phyloP scores from a whole-genome alignment of 768 basidiomycete genomes.

The Antrodiella citrinella region DNA sequence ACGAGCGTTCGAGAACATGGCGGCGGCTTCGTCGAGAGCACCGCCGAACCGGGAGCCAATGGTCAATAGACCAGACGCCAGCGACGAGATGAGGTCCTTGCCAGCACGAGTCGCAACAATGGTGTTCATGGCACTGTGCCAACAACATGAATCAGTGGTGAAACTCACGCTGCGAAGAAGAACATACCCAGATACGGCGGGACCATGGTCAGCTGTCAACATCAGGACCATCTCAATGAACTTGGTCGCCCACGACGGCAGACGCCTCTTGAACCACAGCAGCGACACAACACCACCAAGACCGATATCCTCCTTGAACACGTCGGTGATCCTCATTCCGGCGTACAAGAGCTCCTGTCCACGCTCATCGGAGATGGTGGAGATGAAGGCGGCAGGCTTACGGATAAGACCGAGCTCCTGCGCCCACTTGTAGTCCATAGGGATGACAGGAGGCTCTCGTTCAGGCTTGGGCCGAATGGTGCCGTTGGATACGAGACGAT shows the following conservation, averaged over 20 bases:
- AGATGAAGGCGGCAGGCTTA: conserved; percentile 98
- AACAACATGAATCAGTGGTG: conserved; percentile 1
- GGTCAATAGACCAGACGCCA: conserved; percentile 92
- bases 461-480: conserved; percentile 64
- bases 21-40: conserved; percentile 94
- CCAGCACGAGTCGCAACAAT: conserved; percentile 99
- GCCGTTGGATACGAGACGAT: conserved; percentile 65
- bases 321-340: conserved; percentile 98
- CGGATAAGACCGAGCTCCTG: conserved; percentile 97
- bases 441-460: conserved; percentile 88
- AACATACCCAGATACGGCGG: conserved; percentile 76
- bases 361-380: conserved; percentile 98
- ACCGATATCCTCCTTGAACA: conserved; percentile 96
- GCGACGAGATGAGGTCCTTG: conserved; percentile 95
- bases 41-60: conserved; percentile 98
- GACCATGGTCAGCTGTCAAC: conserved; percentile 98
- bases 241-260: conserved; percentile 91
- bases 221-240: conserved; percentile 99
- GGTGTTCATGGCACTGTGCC: conserved; percentile 86
- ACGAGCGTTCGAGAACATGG: conserved; percentile 90
- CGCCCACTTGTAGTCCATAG: conserved; percentile 99
- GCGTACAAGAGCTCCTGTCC: conserved; percentile 98
- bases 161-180: background rate
- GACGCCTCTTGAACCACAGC: conserved; percentile 95
- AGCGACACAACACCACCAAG: conserved; percentile 94